A percentile compares a stretch with the other conserved stretches of the same genome.
These are phyloP conservation scores for Madurella fahalii DNA, from an alignment of 2,329 filamentous ascomycete genomes.

Conservation along the genomic window DNA sequence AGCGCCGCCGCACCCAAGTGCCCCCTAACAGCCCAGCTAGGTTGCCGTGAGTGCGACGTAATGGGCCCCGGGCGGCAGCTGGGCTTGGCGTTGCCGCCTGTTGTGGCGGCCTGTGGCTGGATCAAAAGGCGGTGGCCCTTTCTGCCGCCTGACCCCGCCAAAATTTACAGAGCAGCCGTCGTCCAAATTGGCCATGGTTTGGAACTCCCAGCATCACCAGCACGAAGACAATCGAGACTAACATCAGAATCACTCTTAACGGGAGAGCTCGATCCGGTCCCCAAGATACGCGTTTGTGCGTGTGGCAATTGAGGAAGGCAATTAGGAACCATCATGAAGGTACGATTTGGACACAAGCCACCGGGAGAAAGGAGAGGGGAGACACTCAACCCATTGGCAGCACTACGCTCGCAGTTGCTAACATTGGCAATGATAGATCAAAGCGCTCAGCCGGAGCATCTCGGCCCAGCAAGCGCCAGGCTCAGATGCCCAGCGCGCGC, in stretches of 20 bases:
- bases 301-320: background rate
- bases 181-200: constrained; percentile 1
- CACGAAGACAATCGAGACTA: background rate
- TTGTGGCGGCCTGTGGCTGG: background rate
- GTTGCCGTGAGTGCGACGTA: constrained; percentile 29
- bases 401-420: constrained; percentile 7
- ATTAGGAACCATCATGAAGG: constrained; percentile 18
- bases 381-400: background rate
- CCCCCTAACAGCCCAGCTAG: constrained; percentile 20
- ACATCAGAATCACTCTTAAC: background rate
- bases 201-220: constrained; percentile 1
- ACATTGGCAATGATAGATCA: constrained; percentile 25
- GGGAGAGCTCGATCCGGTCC: background rate
- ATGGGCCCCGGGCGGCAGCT: constrained; percentile 19
- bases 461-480: constrained; percentile 30
- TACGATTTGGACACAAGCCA: background rate
- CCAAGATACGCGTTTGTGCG: background rate
- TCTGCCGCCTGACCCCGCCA: constrained; percentile 28
- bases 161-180: constrained; percentile 23
- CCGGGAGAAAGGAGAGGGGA: background rate
- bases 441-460: constrained; percentile 30
- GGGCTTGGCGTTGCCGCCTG: background rate
- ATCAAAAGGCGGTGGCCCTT: constrained; percentile 19
- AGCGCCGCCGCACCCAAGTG: constrained; percentile 19
- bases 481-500: constrained; percentile 30